Base-by-base conservation (phyloP, 352 stramenopile species). In the Plasmopara viticola region DNA sequence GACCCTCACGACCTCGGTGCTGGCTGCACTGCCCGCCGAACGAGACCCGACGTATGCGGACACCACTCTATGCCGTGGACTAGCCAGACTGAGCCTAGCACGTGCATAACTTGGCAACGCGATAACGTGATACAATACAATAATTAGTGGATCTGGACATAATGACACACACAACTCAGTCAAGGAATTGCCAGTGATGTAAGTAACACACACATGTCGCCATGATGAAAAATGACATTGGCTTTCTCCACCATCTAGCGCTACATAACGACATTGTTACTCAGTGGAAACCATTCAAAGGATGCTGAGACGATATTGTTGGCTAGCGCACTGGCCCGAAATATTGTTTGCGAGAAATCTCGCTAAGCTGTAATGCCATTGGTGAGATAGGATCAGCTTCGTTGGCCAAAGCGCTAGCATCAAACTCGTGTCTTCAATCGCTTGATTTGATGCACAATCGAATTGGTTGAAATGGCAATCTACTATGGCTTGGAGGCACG, bases 351-450 rank as follows among this genome's bases (percentile, higher is more conserved):
- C 48, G 57, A 31, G 64, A 82, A 38, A 69, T 90, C 39, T 70
- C 75, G 20, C 59, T 90, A 14, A 87, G 75, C 53, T 90, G 88
- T 66, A 90, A 90, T 54, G 61, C 54, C 50, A 79, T 90, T 38
- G 55, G 58, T 0, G 67, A 67, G 13, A 48, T 73, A 17, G 80
- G 80, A 1, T 87, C 78, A 12, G 73, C 65, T 12, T 59, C 72
- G 2, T 55, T 90, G 14, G 80, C 78, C 17, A 77, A 72, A 20
- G 70, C 67, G 12, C 44, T 90, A 20, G 46, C 41, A 4, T 52
- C 62, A 10, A 85, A 90, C 40, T 34, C 40, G 0, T 51, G 66
- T 25, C 52, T 90, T 31, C 60, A 47, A 25, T 29, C 78, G 0
- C 44, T 90, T 6, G 75, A 90, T 51, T 62, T 90, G 30, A 75